A percentile compares a stretch with the other conserved stretches of the same genome.
Conservation (phyloP, 768 basidiomycete genomes). For the Boletus subcaerulescens region DNA sequence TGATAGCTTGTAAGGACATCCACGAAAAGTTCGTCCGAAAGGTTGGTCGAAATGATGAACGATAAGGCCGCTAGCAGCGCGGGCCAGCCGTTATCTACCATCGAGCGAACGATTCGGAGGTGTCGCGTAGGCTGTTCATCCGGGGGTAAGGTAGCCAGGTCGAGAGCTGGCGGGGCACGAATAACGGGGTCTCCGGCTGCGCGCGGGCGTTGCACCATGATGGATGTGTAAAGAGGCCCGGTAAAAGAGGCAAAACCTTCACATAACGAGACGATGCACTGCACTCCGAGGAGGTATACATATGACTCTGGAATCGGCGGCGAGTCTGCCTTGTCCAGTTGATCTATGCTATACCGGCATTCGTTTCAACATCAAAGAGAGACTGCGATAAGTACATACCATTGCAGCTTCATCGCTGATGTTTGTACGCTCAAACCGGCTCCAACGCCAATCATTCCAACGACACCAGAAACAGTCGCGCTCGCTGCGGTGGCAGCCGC, state of each 20-base stretch:
- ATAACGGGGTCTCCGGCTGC: constrained; percentile 61
- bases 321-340: constrained; percentile 95
- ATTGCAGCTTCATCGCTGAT: constrained; percentile 86
- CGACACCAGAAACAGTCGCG: constrained; percentile 79
- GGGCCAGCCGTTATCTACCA: constrained; percentile 90
- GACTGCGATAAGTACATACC: constrained; percentile 46
- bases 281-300: constrained; percentile 86
- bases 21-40: constrained; percentile 89
- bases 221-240: constrained; percentile 69
- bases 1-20: constrained; percentile 83
- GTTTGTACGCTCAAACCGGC: constrained; percentile 68
- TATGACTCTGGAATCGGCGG: constrained; percentile 93
- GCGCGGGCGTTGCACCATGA: constrained; percentile 65
- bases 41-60: constrained; percentile 84
- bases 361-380: neutral
- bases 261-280: constrained; percentile 81
- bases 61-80: constrained; percentile 87
- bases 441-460: constrained; percentile 77
- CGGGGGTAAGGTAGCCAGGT: constrained; percentile 51
- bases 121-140: constrained; percentile 54
- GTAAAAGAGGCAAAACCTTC: constrained; percentile 80
- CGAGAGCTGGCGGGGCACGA: constrained; percentile 71
- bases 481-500: constrained; percentile 81
- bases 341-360: constrained; percentile 74
- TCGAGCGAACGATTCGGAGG: constrained; percentile 64